These are phyloP conservation scores for Nasturtium officinale DNA, from an alignment of 345 rosid species.

Conservation along the genomic window DNA sequence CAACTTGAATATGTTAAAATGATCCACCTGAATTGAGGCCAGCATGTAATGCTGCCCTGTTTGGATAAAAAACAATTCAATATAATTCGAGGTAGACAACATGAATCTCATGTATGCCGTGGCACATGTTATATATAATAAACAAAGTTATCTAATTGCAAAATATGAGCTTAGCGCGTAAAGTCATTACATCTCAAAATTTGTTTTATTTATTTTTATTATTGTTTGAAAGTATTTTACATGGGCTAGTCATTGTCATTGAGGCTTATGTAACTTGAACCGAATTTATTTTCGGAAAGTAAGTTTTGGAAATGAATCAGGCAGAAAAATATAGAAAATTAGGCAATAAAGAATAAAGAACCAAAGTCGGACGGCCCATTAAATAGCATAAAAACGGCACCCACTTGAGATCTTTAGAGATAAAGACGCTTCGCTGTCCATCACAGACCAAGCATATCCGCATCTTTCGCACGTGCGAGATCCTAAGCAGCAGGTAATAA, in stretches of 20 bases:
- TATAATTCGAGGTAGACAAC: background rate
- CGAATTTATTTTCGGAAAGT: background rate
- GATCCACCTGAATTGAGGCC: conserved; percentile 22
- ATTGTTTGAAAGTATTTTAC: no score
- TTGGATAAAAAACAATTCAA: background rate
- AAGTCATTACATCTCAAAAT: no score
- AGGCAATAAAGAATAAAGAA: background rate
- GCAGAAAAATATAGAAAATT: background rate
- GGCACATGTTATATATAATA: background rate
- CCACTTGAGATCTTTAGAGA: background rate
- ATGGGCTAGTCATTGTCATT: background rate
- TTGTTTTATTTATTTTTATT: no score
- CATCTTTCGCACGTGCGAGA: conserved; percentile 43
- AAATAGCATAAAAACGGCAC: conserved; percentile 25
- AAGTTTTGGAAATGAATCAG: background rate
- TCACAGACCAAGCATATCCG: conserved; percentile 34
- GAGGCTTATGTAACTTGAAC: background rate
- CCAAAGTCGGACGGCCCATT: background rate
- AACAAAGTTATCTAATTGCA: background rate
- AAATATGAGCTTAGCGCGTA: background rate
- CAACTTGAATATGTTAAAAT: background rate
- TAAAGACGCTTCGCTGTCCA: conserved; percentile 29
- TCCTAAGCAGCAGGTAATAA: background rate
- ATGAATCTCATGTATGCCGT: conserved; percentile 7
- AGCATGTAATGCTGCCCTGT: conserved; percentile 6